Evolutionary conservation across 306 rosid genomes (phyloP).

Genomic region (Cajanus cajan): DNA sequence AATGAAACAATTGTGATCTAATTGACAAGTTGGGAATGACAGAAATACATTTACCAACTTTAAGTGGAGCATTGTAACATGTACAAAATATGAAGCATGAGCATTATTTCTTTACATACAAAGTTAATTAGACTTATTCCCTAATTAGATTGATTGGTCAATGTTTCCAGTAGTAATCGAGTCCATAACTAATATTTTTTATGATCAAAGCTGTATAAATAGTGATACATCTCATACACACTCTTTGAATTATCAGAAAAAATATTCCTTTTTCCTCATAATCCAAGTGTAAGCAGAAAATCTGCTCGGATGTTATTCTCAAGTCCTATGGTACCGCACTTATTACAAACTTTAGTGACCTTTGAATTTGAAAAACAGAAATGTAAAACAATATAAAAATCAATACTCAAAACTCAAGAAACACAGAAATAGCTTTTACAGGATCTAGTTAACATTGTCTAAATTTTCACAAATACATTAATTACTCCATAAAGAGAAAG

Average conservation of each 20-base stretch:
- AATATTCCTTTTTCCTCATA: background rate
- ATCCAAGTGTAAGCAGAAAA: background rate
- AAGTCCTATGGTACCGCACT: background rate
- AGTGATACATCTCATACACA: background rate
- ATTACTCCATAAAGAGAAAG: background rate
- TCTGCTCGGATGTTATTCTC: background rate
- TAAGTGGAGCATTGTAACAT: background rate
- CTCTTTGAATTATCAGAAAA: background rate
- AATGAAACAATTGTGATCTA: background rate
- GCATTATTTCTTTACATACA: background rate
- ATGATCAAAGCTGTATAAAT: background rate
- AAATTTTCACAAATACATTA: background rate
- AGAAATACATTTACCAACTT: background rate
- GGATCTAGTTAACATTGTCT: background rate
- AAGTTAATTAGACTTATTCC: background rate
- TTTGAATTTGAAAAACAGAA: background rate
- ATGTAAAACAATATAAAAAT: background rate
- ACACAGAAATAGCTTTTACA: background rate
- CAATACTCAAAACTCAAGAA: background rate
- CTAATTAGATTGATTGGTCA: background rate
- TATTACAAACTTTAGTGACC: background rate
- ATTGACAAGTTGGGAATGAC: background rate
- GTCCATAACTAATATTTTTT: background rate
- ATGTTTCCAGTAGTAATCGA: background rate
- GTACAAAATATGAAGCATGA: background rate